Evolutionary conservation across 768 basidiomycete genomes (phyloP), one percentile per base, ranked within the genome.

Genomic region (Lyophyllum semitale): DNA sequence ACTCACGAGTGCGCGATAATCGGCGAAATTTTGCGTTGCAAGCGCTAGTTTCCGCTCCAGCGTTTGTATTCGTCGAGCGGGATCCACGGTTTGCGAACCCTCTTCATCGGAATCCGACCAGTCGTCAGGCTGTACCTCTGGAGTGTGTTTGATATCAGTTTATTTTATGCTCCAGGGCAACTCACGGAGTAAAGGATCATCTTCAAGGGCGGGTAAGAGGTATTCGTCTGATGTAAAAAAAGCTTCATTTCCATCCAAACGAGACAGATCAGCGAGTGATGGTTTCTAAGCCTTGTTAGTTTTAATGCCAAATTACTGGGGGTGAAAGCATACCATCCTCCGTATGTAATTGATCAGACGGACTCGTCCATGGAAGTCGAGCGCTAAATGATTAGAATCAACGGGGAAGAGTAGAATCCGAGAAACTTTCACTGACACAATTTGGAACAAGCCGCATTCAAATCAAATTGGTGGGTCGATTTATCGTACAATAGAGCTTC

Each of bases 101-200:
- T 84, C 84, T 25, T 85, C 87, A 30, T 93, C 93, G 22, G 84
- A 84, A 57, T 93, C 91, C 1, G 88, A 86, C 87, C 88, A 88
- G 49, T 88, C 84, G 57, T 84, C 85, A 12, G 82, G 74, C 51
- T 85, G 81, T 33, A 86, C 67, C 61, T 91, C 92, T 90, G 48
- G 48, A 35, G 30, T 8, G 54, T 45, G 60, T 47, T 47, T 44
- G 43, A 55, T 9, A 46, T 48, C 18, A 22, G 40, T 30, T 18
- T 9, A 33, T n/a, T 48, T 40, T 12, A 26, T 38, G 30, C 2
- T 23, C 26, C n/a, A 52, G 18, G 8, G 45, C 25, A 11, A 77
- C 89, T 65, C 64, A 97, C 96, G 91, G 22, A 98, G 85, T 12
- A 97, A 72, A 1, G 93, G 89, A 66, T 98, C 96, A 62, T 95